phyloP scores from a whole-genome alignment of 768 basidiomycete species.

The Auricularia heimuer region DNA sequence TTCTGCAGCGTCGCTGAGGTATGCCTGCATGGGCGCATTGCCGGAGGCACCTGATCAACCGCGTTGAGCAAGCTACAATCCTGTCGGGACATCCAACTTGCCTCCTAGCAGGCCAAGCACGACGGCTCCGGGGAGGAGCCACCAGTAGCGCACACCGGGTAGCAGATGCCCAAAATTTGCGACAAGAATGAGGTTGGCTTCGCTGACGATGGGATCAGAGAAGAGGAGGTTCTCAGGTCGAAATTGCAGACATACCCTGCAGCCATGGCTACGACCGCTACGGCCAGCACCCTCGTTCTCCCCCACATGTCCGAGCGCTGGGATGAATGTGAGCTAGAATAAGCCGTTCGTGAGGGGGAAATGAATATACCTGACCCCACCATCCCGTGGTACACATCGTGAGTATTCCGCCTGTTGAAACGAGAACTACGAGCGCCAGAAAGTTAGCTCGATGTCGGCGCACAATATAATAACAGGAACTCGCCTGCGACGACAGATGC shows the following conservation, averaged over 20 bases:
- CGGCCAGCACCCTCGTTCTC: not conserved
- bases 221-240: not conserved
- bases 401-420: not conserved
- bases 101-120: not conserved
- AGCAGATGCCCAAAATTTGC: not conserved
- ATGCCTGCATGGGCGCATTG: not conserved
- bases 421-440: not conserved
- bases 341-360: not conserved
- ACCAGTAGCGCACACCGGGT: not conserved
- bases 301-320: conserved; percentile 1
- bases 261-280: not conserved
- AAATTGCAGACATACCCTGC: not conserved
- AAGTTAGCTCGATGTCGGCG: not conserved
- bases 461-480: not conserved
- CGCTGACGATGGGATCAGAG: not conserved
- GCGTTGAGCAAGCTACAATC: no score
- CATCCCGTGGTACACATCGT: not conserved
- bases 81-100: not conserved
- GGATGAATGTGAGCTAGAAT: not conserved
- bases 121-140: not conserved
- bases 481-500: not conserved
- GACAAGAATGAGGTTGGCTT: not conserved
- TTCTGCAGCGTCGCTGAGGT: not conserved
- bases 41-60: not conserved
- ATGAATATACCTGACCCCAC: not conserved